Evolutionary conservation across 1,284 basidiomycete species (phyloP), one percentile per base, ranked within the genome.

Genomic region (Termitomyces sp.): DNA sequence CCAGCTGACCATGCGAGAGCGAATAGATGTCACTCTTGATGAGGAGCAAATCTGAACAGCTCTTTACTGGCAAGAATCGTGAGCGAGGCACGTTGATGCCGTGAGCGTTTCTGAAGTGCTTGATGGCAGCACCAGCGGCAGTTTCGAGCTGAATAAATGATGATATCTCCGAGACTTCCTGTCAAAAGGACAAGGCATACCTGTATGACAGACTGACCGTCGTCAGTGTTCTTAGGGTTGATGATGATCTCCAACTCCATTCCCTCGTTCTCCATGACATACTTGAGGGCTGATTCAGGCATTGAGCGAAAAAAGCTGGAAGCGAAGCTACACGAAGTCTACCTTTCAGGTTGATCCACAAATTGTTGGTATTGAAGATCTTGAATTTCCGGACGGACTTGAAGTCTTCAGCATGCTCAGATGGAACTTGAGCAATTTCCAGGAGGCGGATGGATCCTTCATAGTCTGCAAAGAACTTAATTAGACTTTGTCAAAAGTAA

Each of bases 11-110:
- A 72, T 99, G 96, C 73, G 92, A 79, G 51, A 99, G 79, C 61
- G 89, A 92, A 80, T 99, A 99, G 61, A 99, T 88, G 70, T 98
- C 94, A 63, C 90, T 93, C 77, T 96, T 99, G 83, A 98, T 97
- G 64, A 98, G 79, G 31, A 98, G 81, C 64, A 98, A 78, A 70
- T 95, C 92, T 50, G 91, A 93, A 73, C 90, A 93, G 60, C 84
- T 88, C 81, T 92, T 92, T 65, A 95, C 97, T 58, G 97, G 96
- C 70, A 99, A 80, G 92, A 99, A 98, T 57, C 97, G 92, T 62
- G 86, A 90, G 60, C 97, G 90, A 53, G 97, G 95, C 21, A 99
- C 97, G 75, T 99, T 99, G 75, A 99, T 91, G 63, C 97, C 97
- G 70, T 95, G 94, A 7, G 91, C 94, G 66, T 89, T 88, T 68